These are phyloP conservation scores for Rhodosporidiobolus sp. DNA, from an alignment of 768 basidiomycete genomes.

Conservation along the genomic window DNA sequence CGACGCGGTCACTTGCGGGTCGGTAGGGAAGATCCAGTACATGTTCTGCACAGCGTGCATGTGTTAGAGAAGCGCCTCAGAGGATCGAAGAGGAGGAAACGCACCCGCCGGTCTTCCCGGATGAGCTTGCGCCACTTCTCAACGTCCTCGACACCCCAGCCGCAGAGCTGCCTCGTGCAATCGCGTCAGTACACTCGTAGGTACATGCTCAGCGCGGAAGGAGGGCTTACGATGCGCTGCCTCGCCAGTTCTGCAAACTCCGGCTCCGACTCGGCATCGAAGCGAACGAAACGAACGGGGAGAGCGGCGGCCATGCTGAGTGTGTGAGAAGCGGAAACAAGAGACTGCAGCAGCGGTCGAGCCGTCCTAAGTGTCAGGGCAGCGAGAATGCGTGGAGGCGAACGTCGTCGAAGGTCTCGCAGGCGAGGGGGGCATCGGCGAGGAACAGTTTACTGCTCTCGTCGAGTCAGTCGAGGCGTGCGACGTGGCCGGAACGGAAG, in stretches of 20 bases:
- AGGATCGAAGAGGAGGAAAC: neutral
- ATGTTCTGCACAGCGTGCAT: conserved; percentile 6
- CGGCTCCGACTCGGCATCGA: conserved; percentile 7
- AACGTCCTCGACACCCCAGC: conserved; percentile 14
- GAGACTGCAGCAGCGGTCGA: neutral
- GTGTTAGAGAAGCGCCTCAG: too few relatives aligned
- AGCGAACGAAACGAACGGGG: neutral
- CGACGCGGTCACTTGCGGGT: neutral
- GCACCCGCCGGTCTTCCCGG: conserved; percentile 4
- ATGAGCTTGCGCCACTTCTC: conserved; percentile 16
- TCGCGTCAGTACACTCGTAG: neutral
- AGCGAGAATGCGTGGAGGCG: too few relatives aligned
- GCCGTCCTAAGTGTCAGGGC: neutral
- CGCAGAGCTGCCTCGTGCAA: conserved; percentile 17
- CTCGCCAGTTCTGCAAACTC: conserved; percentile 16
- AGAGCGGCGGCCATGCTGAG: neutral
- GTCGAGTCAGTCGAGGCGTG: too few relatives aligned
- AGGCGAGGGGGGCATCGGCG: neutral
- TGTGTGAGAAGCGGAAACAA: too few relatives aligned
- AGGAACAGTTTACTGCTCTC: too few relatives aligned
- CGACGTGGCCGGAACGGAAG: neutral
- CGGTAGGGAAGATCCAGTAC: conserved; percentile 26
- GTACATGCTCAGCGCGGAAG: too few relatives aligned
- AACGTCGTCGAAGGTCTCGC: too few relatives aligned
- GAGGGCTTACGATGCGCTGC: conserved; percentile 11